Evolutionary conservation across 1,139 yeast species (phyloP).

Genomic region (Suhomyces choctaworum): DNA sequence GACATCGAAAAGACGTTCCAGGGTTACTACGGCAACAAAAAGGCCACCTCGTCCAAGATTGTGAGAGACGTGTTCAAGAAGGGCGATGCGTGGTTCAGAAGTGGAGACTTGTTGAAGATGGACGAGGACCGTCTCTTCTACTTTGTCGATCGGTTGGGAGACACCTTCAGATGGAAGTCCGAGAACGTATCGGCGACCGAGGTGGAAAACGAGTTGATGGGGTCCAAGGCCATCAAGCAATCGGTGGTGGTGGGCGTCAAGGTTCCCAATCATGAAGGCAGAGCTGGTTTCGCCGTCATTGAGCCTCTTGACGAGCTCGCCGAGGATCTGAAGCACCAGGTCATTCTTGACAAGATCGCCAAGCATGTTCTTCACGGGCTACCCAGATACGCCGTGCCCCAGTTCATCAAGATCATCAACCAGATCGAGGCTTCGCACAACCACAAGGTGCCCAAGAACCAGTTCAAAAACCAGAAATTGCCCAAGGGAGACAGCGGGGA

Average conservation of each 20-base stretch:
- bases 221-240: conserved; percentile 57
- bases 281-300: conserved; percentile 88
- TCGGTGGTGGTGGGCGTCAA: conserved; percentile 87
- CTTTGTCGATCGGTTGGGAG: conserved; percentile 93
- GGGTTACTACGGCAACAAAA: conserved; percentile 82
- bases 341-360: conserved; percentile 33
- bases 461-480: conserved; percentile 71
- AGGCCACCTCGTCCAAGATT: conserved; percentile 77
- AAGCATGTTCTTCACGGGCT: conserved; percentile 47
- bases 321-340: conserved; percentile 25
- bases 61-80: conserved; percentile 69
- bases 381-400: conserved; percentile 89
- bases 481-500: conserved; percentile 68
- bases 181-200: conserved; percentile 95
- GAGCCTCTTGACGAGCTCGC: conserved; percentile 47
- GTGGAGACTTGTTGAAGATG: conserved; percentile 77
- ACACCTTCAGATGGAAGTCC: conserved; percentile 95
- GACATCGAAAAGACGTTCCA: conserved; percentile 75
- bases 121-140: conserved; percentile 73
- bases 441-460: conserved; percentile 81
- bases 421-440: conserved; percentile 72
- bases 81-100: conserved; percentile 91
- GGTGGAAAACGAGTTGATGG: conserved; percentile 74
- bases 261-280: conserved; percentile 88
- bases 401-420: conserved; percentile 69